Base-by-base conservation (phyloP, 306 rosid species). In the Vachellia pachyceras region DNA sequence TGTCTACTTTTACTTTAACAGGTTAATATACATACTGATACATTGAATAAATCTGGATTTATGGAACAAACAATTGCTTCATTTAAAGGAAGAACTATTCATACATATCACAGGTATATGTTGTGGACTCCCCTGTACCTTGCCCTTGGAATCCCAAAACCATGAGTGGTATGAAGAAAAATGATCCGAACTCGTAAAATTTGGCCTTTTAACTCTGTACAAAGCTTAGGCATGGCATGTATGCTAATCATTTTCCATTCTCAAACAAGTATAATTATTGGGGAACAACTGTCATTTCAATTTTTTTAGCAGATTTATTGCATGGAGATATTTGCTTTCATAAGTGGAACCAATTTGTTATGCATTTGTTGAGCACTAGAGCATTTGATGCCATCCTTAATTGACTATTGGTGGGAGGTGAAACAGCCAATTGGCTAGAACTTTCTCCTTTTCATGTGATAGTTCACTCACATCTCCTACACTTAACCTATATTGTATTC, bases 21-120 rank as follows among this genome's bases (percentile, higher is more conserved):
- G 98, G 99, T 93, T 86, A 91, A 95, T 78, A 95, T 95, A 85
- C 99, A 93, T 63, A 91, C 99, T 10, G 99, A 93, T 87, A 95
- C 99, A 80, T 87, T 93, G 84, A 95, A 93, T 80, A 98, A 90
- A 83, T 85, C 99, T 65, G 98, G 99, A 83, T 95, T 91, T 86
- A 94, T 95, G 80, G 99, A 93, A 84, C 91, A 91, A 55, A 89
- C 99, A 50, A 91, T 95, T 67, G 90, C 90, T 52, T 89, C 99
- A 71, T 91, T 93, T 84, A 89, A 93, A 79, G 98, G 82, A 86
- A 95, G 97, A 89, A 93, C 98, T 22, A 95, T 95, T 82, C 99
- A 93, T 77, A 40, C 98, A 20, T 95, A 95, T 88, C 99, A 91
- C 85, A 93, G 99, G 99, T 93, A 85, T 63, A 57, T 75, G 72